Evolutionary conservation across 768 basidiomycete species (phyloP).

Genomic region (Xerocomellus intermedius): DNA sequence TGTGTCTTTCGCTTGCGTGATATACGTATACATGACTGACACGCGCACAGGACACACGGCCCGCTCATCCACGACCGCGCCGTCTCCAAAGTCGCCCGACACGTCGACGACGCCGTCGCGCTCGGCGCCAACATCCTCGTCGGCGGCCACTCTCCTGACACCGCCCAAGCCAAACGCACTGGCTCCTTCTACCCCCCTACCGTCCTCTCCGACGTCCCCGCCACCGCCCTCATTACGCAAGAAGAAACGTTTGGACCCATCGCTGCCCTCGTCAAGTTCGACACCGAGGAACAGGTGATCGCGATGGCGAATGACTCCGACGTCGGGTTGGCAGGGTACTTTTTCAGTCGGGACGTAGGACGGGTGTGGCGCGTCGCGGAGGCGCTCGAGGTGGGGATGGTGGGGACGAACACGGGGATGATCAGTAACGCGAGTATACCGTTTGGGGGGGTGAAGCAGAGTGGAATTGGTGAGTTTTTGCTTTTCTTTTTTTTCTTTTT

Average conservation of each 20-base stretch:
- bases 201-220: slow-evolving; percentile 80
- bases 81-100: slow-evolving; percentile 78
- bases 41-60: slow-evolving; percentile 73
- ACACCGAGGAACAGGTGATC: slow-evolving; percentile 92
- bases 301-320: slow-evolving; percentile 79
- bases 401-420: slow-evolving; percentile 78
- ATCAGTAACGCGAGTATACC: slow-evolving; percentile 80
- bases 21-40: neutral
- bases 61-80: slow-evolving; percentile 90
- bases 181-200: slow-evolving; percentile 84
- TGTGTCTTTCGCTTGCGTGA: slow-evolving; percentile 36
- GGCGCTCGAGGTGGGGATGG: slow-evolving; percentile 91
- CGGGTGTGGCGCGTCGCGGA: slow-evolving; percentile 94
- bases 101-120: slow-evolving; percentile 84
- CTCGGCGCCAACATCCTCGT: slow-evolving; percentile 86
- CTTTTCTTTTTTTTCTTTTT: neutral
- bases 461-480: slow-evolving; percentile 54
- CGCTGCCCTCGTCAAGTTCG: slow-evolving; percentile 84
- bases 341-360: slow-evolving; percentile 85
- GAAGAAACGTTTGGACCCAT: slow-evolving; percentile 98
- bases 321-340: slow-evolving; percentile 91
- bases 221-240: slow-evolving; percentile 56
- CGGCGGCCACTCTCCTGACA: slow-evolving; percentile 75
- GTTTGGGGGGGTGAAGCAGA: slow-evolving; percentile 91
- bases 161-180: slow-evolving; percentile 13